A percentile compares a stretch with the other conserved stretches of the same genome.
These are phyloP conservation scores for Senna siamea DNA, from an alignment of 306 rosid genomes.

Conservation along the genomic window DNA sequence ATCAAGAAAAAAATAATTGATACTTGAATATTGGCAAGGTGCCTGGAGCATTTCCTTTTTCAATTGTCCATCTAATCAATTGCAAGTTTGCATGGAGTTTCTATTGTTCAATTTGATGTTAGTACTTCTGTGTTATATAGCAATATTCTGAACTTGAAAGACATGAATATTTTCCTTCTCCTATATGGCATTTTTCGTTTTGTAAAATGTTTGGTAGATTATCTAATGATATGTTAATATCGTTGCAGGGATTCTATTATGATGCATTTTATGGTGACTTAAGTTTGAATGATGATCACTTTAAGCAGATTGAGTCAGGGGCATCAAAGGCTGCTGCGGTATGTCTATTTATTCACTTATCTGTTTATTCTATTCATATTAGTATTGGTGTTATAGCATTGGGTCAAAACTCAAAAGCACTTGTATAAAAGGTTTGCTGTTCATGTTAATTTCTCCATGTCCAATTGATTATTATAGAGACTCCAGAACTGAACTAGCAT, in stretches of 20 bases:
- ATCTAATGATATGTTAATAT: conserved; percentile 12
- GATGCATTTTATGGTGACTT: conserved; percentile 90
- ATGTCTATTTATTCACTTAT: conserved; percentile 32
- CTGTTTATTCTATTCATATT: not conserved
- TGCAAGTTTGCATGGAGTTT: not conserved
- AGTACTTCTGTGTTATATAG: not conserved
- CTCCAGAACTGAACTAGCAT: conserved; percentile 1
- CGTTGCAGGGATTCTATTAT: conserved; percentile 85
- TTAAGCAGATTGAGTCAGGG: conserved; percentile 67
- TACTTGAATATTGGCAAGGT: not conserved
- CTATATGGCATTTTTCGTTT: not conserved
- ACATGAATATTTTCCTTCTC: not conserved
- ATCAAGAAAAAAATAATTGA: not conserved
- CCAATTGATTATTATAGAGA: not conserved
- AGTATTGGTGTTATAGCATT: not conserved
- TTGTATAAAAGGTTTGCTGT: not conserved
- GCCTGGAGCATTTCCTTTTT: not conserved
- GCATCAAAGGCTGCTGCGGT: conserved; percentile 85
- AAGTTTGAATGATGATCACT: conserved; percentile 92
- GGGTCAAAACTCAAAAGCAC: not conserved
- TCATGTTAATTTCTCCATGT: conserved; percentile 12
- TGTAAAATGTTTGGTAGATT: conserved; percentile 6
- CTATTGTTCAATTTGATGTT: conserved; percentile 1
- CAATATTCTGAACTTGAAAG: not conserved
- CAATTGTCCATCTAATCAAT: not conserved